Evolutionary conservation across 176 grass and related monocot genomes (phyloP), one percentile per base, ranked within the genome.

Genomic region (Puya raimondii): DNA sequence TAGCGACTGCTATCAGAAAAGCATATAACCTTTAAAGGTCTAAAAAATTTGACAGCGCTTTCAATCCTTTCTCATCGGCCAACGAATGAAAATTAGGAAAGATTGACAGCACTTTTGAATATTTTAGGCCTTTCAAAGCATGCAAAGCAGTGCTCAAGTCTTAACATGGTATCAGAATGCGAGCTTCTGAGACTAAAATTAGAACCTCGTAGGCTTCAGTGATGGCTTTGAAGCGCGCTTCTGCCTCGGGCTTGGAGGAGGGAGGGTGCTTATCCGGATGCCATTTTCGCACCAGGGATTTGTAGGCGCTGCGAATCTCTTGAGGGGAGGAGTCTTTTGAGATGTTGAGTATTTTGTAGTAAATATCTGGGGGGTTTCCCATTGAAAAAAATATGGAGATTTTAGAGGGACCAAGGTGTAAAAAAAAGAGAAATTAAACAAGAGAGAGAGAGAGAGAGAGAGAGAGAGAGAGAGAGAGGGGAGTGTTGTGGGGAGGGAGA

Each of bases 211-310:
- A 97, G 47, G 93, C 93, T 68, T 92, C 79, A 53, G 89, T 85
- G 81, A 97, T 97, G 71, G 83, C 84, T 79, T 92, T 97, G 78
- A 97, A 97, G 12, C 76, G 83, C 4, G 89, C 82, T 79, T 97
- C 93, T 23, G 89, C 93, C 74, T 97, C 86, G 68, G 81, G 73
- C 79, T 84, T 89, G 74, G 93, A 87, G n/a, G 93, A 87, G 56
- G 89, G 73, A 61, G 93, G 89, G 79, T 97, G 93, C 71, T 92
- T 97, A 84, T 97, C 93, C 13, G 93, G 93, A 85, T 97, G 93
- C 93, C 93, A 97, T 85, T 97, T 96, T 74, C 67, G 92, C 74
- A 68, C 89, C 65, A 96, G 82, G 53, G 58, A 78, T 72, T 77
- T 83, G 87, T 92, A 92, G 1, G 93, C 93, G 49, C 78, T 72